phyloP scores from a whole-genome alignment of 73 alveolate species.

The Paraurostyla sp. region DNA sequence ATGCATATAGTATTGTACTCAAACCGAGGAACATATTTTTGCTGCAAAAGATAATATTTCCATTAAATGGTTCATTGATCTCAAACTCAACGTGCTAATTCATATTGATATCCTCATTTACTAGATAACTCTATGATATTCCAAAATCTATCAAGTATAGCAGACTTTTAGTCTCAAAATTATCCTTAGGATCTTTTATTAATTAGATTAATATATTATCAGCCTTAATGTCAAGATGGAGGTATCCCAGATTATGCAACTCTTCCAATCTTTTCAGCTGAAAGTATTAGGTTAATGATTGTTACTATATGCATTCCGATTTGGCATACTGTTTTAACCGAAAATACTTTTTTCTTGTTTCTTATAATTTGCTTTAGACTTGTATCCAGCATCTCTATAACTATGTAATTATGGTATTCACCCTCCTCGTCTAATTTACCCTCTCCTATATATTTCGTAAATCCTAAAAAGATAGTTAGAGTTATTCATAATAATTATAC shows the following conservation, averaged over 20 bases:
- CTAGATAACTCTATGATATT: background rate
- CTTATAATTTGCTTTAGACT: slow-evolving; percentile 1
- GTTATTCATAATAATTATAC: background rate
- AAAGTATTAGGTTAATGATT: background rate
- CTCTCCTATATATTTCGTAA: background rate
- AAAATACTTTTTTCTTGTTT: background rate
- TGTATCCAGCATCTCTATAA: background rate
- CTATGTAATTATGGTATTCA: background rate
- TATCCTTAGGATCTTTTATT: background rate
- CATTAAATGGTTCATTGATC: slow-evolving; percentile 1
- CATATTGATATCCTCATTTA: background rate
- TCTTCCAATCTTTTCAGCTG: slow-evolving; percentile 41
- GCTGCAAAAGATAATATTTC: slow-evolving; percentile 26
- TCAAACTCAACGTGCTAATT: background rate
- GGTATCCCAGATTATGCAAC: slow-evolving; percentile 47
- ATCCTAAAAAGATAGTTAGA: slow-evolving; percentile 3
- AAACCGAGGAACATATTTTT: slow-evolving; percentile 23
- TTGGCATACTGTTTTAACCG: slow-evolving; percentile 24
- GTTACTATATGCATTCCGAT: slow-evolving; percentile 10
- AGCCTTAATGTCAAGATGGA: slow-evolving; percentile 55
- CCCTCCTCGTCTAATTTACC: background rate
- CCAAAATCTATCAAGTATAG: slow-evolving; percentile 35
- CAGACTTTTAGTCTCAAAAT: background rate
- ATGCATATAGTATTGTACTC: background rate
- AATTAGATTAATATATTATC: slow-evolving; percentile 3